These are phyloP conservation scores for Trichoderma sp. DNA, from an alignment of 2,329 filamentous ascomycete species.

Conservation along the genomic window DNA sequence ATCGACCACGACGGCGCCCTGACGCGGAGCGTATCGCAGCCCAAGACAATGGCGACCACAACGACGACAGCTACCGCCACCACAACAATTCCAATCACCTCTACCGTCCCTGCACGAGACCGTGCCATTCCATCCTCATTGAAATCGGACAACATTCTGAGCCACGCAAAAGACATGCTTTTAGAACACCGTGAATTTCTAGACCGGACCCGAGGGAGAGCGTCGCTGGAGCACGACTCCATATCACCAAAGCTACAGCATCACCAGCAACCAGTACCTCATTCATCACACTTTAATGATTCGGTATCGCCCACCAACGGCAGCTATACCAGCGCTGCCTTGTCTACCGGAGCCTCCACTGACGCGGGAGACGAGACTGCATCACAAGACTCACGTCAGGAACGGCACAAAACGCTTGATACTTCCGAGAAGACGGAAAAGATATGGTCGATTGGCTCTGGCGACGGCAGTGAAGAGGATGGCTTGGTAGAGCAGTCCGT, in stretches of 20 bases:
- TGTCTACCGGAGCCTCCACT: conserved; percentile 20
- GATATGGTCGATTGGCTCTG: conserved; percentile 64
- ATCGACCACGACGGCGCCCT: conserved; percentile 42
- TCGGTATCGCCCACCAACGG: conserved; percentile 31
- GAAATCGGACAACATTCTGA: conserved; percentile 36
- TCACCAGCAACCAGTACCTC: conserved; percentile 26
- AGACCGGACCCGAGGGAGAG: conserved; percentile 35
- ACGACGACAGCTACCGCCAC: neutral
- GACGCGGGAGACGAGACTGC: conserved; percentile 28
- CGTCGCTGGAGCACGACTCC: conserved; percentile 41
- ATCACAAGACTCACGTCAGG: conserved; percentile 6
- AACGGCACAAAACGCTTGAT: neutral
- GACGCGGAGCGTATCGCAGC: conserved; percentile 36
- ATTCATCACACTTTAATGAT: conserved; percentile 36
- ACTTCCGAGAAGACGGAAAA: conserved; percentile 63
- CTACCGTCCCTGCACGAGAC: conserved; percentile 34
- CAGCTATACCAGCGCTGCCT: conserved; percentile 28
- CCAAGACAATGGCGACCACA: conserved; percentile 39
- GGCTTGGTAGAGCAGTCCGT: conserved; percentile 67
- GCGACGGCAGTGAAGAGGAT: conserved; percentile 50
- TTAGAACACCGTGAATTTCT: conserved; percentile 40
- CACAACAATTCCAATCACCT: conserved; percentile 36
- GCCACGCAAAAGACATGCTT: conserved; percentile 42
- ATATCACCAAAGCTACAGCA: conserved; percentile 31
- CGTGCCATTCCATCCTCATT: conserved; percentile 38